Percentiles rank a stretch among this genome's conserved stretches.
Evolutionary conservation across 106 monocot genomes (phyloP).

Genomic region (Ottelia alismoides): DNA sequence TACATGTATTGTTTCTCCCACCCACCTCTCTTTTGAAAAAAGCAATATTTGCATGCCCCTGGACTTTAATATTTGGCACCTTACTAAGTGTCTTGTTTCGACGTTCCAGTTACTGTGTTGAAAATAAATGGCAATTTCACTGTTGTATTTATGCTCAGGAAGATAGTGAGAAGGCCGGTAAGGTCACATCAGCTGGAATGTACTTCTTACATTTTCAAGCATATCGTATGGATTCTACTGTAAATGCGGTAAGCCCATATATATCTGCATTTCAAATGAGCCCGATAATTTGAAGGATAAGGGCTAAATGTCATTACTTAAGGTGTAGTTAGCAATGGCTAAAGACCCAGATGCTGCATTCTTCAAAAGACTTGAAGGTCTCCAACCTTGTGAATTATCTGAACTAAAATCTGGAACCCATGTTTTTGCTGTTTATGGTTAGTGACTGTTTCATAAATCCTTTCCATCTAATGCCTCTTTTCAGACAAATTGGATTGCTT

Average conservation of each 20-base stretch:
- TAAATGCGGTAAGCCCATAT: constrained; percentile 56
- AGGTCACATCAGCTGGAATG: constrained; percentile 85
- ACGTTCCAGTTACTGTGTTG: too few species aligned
- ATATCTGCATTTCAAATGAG: too few species aligned
- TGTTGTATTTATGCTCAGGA: constrained; percentile 38
- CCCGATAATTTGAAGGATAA: too few species aligned
- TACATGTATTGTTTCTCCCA: too few species aligned
- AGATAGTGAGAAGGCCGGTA: constrained; percentile 83
- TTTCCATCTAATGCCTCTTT: background rate
- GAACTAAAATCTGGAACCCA: constrained; percentile 89
- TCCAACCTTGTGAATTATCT: constrained; percentile 90
- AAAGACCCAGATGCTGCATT: constrained; percentile 93
- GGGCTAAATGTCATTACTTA: background rate
- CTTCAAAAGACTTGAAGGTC: constrained; percentile 90
- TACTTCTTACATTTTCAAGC: constrained; percentile 96
- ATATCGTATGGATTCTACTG: constrained; percentile 74
- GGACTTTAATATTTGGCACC: too few species aligned
- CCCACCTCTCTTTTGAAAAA: too few species aligned
- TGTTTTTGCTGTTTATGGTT: constrained; percentile 97
- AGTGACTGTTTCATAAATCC: constrained; percentile 7
- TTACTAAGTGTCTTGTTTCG: too few species aligned
- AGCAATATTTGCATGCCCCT: too few species aligned
- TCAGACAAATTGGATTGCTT: too few species aligned
- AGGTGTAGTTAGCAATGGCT: constrained; percentile 79
- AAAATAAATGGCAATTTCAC: too few species aligned